Evolutionary conservation across 73 alveolate species (phyloP).

Genomic region (Paramecium tetraurelia): DNA sequence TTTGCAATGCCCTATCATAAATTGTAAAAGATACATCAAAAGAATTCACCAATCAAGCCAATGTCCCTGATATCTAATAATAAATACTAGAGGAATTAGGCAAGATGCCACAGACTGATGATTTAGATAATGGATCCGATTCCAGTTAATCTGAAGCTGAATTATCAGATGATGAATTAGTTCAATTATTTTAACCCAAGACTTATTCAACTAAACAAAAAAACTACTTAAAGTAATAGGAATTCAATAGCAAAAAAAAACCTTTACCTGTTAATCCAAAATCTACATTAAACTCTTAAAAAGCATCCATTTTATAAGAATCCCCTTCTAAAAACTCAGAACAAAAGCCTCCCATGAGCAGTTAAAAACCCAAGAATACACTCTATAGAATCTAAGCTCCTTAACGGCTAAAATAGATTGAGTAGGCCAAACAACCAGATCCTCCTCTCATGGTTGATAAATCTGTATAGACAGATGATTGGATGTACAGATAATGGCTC

Average conservation of each 20-base stretch:
- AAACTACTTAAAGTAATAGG: neutral
- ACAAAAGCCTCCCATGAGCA: constrained; percentile 18
- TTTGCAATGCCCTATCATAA: constrained; percentile 33
- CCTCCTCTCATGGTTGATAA: constrained; percentile 36
- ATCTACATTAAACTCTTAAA: neutral
- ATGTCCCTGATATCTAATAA: neutral
- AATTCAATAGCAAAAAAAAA: neutral
- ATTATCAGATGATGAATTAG: constrained; percentile 59
- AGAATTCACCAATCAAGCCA: constrained; percentile 27
- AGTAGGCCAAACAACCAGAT: neutral
- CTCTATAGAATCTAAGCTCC: constrained; percentile 26
- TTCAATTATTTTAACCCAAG: constrained; percentile 28
- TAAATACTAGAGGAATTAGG: constrained; percentile 34
- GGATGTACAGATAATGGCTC: constrained; percentile 45
- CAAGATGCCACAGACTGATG: constrained; percentile 55
- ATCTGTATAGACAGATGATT: constrained; percentile 22
- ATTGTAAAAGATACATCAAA: constrained; percentile 51
- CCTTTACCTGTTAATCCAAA: neutral
- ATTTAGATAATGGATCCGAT: constrained; percentile 59
- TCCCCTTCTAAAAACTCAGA: neutral
- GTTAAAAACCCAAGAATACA: constrained; percentile 25
- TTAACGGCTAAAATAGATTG: neutral
- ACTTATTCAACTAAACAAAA: constrained; percentile 15
- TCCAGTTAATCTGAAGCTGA: constrained; percentile 59
- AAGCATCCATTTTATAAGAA: constrained; percentile 8